Percentiles rank a stretch among this genome's conserved stretches.
phyloP scores from a whole-genome alignment of 164 flowering plant genomes.

The Santalum album region DNA sequence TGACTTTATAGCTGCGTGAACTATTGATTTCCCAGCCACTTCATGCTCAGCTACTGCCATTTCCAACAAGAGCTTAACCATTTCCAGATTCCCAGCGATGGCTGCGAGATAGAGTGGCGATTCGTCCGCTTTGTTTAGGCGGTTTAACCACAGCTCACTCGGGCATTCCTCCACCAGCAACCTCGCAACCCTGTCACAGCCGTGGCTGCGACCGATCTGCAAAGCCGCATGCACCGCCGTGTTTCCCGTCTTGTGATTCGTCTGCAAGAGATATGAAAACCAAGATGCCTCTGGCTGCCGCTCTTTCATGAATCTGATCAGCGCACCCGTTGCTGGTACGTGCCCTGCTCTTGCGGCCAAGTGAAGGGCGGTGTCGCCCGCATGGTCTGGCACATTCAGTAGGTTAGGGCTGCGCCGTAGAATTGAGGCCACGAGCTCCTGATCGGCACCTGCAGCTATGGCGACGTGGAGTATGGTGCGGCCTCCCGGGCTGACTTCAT shows the following conservation, averaged over 20 bases:
- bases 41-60: not conserved
- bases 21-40: not conserved
- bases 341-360: slow-evolving; percentile 6
- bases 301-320: not conserved
- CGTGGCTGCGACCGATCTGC: not conserved
- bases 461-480: not conserved
- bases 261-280: no score
- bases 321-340: not conserved
- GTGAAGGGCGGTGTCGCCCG: slow-evolving; percentile 4
- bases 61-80: slow-evolving; percentile 2
- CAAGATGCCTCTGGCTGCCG: no score
- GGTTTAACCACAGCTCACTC: no score
- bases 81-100: slow-evolving; percentile 6
- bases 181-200: slow-evolving; percentile 5
- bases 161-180: not conserved
- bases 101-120: slow-evolving; percentile 14
- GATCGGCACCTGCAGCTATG: not conserved
- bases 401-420: not conserved
- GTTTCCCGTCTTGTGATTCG: not conserved
- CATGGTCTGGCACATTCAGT: not conserved
- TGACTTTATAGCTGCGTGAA: slow-evolving; percentile 12
- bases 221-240: not conserved
- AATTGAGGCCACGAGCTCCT: not conserved
- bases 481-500: not conserved
- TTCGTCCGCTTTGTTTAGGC: no score